Evolutionary conservation across 371 early-diverging fungal genomes (phyloP).

Genomic region (Saksenaea vasiformis): DNA sequence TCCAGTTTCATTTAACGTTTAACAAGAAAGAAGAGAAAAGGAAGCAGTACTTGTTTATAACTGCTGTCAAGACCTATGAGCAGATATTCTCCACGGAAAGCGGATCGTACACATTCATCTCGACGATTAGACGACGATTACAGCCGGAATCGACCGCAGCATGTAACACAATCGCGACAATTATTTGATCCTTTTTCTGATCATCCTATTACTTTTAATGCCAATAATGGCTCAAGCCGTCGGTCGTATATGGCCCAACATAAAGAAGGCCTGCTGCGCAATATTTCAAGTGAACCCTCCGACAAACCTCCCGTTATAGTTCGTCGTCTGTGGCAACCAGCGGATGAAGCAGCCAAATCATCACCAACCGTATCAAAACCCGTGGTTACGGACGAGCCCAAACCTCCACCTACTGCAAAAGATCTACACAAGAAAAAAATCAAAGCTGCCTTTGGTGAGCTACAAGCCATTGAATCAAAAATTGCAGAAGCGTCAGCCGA

Average conservation of each 20-base stretch:
- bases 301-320: background rate
- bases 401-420: background rate
- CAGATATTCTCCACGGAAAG: background rate
- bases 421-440: constrained; percentile 20
- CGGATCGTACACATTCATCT: background rate
- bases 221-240: constrained; percentile 4
- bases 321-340: constrained; percentile 3
- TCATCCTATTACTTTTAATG: constrained; percentile 40
- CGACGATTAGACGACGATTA: background rate
- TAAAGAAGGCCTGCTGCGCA: constrained; percentile 8
- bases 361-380: constrained; percentile 3
- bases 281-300: background rate
- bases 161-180: constrained; percentile 15
- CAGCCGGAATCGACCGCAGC: background rate
- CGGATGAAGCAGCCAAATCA: constrained; percentile 8
- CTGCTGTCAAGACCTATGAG: constrained; percentile 1
- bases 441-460: constrained; percentile 21
- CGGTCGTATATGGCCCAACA: constrained; percentile 11
- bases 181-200: constrained; percentile 43
- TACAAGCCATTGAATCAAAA: constrained; percentile 32
- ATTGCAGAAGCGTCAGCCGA: constrained; percentile 17
- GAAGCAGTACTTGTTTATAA: background rate
- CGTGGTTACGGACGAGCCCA: background rate
- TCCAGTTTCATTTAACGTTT: constrained; percentile 17
- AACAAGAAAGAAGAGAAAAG: background rate